Conservation (phyloP, 2,329 filamentous ascomycete species). For the Ceratocystiopsis minuta region DNA sequence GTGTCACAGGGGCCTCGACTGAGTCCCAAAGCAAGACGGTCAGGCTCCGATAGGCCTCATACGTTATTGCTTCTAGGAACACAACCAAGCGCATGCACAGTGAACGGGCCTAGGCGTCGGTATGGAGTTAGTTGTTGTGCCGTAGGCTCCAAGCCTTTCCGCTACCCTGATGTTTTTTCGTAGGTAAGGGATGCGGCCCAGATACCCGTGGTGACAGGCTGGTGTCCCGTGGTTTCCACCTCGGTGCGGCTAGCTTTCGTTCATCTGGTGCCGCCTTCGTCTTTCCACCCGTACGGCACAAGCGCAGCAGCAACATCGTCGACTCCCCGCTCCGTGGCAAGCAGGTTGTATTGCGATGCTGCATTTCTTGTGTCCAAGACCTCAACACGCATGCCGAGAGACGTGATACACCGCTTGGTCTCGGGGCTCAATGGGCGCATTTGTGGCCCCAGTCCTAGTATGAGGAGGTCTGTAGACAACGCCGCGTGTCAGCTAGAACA, state of each 20-base stretch:
- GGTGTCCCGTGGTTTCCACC: background rate
- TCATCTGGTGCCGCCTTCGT: conserved; percentile 17
- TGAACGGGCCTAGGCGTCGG: too few species aligned
- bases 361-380: conserved; percentile 87
- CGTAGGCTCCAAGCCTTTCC: too few species aligned
- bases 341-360: conserved; percentile 80
- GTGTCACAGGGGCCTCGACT: too few species aligned
- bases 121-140: too few species aligned
- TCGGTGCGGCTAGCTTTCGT: background rate
- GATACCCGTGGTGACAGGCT: background rate
- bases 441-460: conserved; percentile 66
- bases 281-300: conserved; percentile 70
- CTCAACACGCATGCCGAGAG: conserved; percentile 70
- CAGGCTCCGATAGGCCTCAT: too few species aligned
- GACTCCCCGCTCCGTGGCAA: conserved; percentile 85
- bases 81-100: too few species aligned
- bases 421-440: conserved; percentile 61
- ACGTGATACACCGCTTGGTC: conserved; percentile 53
- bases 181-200: too few species aligned
- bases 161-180: too few species aligned
- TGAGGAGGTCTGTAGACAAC: conserved; percentile 49
- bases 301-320: conserved; percentile 72
- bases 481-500: background rate
- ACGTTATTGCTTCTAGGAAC: too few species aligned
- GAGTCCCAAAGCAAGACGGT: too few species aligned